Evolutionary conservation across 1,284 basidiomycete species (phyloP).

Genomic region (Psilocybe mexicana): DNA sequence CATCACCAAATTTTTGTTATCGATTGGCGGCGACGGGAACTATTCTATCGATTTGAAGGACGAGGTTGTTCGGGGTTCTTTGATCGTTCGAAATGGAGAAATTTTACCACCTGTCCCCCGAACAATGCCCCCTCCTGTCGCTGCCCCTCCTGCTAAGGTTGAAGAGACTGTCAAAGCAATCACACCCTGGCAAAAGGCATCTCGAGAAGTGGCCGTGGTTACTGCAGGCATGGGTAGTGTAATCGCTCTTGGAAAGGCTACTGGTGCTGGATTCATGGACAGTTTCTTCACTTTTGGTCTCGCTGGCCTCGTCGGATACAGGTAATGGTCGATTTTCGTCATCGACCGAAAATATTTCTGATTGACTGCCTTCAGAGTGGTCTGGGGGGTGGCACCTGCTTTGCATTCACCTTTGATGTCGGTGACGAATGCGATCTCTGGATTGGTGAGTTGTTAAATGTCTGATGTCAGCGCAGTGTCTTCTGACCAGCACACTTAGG

Average conservation of each 20-base stretch:
- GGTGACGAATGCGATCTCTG: constrained; percentile 83
- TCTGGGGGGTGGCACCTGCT: constrained; percentile 86
- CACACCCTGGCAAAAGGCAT: constrained; percentile 82
- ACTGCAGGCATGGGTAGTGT: constrained; percentile 74
- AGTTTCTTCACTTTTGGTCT: constrained; percentile 85
- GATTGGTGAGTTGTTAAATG: constrained; percentile 43
- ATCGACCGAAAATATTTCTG: neutral
- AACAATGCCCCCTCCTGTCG: constrained; percentile 57
- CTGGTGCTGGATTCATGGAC: constrained; percentile 79
- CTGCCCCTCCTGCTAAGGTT: constrained; percentile 49
- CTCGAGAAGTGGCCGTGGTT: constrained; percentile 68
- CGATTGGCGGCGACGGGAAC: constrained; percentile 64
- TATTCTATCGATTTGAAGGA: constrained; percentile 74
- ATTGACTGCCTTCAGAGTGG: constrained; percentile 48
- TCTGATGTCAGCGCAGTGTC: neutral
- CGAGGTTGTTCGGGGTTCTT: constrained; percentile 80
- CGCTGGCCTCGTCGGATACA: constrained; percentile 79
- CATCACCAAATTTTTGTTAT: constrained; percentile 84
- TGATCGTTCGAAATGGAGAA: constrained; percentile 71
- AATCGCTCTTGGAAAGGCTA: constrained; percentile 75
- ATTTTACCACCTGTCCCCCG: constrained; percentile 68
- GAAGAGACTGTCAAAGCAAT: constrained; percentile 60
- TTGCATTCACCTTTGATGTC: constrained; percentile 84
- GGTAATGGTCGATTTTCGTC: constrained; percentile 25
- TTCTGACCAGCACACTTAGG: constrained; percentile 30